These are phyloP conservation scores for Solanum aculeatissimum DNA, from an alignment of 305 asterid genomes.

Conservation along the genomic window DNA sequence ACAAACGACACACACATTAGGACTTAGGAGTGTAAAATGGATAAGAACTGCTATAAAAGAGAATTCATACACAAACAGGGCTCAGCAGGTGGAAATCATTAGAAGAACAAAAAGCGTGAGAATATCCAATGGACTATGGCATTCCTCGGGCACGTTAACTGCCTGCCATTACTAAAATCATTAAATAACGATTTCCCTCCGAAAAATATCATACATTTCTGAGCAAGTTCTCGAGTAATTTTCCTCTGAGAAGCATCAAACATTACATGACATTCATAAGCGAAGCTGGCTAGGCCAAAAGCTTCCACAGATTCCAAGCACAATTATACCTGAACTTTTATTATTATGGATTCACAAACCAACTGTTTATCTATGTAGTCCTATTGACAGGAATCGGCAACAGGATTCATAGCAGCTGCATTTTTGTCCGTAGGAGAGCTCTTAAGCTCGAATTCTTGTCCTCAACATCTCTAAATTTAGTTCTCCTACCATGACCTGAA, in stretches of 20 bases:
- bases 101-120: background rate
- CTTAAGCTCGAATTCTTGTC: conserved; percentile 27
- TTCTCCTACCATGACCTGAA: conserved; percentile 54
- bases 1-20: background rate
- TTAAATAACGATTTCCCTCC: background rate
- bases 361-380: background rate
- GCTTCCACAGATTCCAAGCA: background rate
- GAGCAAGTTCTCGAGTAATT: background rate
- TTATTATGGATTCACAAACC: background rate
- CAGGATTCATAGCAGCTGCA: background rate
- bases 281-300: background rate
- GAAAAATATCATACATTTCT: background rate
- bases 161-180: background rate
- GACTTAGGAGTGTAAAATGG: background rate
- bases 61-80: background rate
- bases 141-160: background rate
- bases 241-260: background rate
- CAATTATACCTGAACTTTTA: background rate
- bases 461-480: conserved; percentile 20
- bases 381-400: background rate
- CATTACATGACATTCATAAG: background rate
- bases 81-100: background rate
- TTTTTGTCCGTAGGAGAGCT: conserved; percentile 28
- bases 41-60: background rate
- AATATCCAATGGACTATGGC: background rate